Evolutionary conservation across 495 filamentous ascomycete species (phyloP).

Genomic region (Penicillium silybi): DNA sequence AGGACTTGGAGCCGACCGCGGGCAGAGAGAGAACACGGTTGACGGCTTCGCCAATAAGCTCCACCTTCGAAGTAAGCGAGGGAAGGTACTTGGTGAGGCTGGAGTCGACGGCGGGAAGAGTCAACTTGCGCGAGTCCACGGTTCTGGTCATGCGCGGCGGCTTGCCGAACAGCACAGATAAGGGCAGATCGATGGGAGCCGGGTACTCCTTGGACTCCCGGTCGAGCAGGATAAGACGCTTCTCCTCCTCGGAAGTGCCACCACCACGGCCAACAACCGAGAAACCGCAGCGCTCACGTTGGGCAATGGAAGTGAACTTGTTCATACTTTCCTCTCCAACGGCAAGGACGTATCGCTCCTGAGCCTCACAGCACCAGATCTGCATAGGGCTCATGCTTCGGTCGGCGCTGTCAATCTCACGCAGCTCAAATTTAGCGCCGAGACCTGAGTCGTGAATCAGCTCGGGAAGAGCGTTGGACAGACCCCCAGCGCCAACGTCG

Average conservation of each 20-base stretch:
- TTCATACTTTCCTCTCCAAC: conserved; percentile 76
- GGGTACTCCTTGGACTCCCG: conserved; percentile 73
- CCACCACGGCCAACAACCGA: conserved; percentile 84
- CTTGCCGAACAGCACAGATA: conserved; percentile 89
- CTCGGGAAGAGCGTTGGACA: conserved; percentile 91
- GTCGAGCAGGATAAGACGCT: conserved; percentile 76
- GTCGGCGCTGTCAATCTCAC: conserved; percentile 87
- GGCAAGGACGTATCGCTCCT: conserved; percentile 89
- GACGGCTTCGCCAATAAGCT: conserved; percentile 69
- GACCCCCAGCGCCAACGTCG: conserved; percentile 91
- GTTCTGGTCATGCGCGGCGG: conserved; percentile 76
- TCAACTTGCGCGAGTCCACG: conserved; percentile 69
- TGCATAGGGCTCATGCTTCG: conserved; percentile 88
- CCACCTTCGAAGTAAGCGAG: conserved; percentile 52
- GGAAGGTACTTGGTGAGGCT: conserved; percentile 60
- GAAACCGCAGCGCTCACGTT: conserved; percentile 86
- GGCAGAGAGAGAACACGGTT: conserved; percentile 79
- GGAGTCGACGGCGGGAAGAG: conserved; percentile 69
- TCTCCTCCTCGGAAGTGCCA: conserved; percentile 55
- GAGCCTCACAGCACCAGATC: conserved; percentile 96
- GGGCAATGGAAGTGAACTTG: conserved; percentile 76
- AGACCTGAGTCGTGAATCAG: conserved; percentile 86
- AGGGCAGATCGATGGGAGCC: conserved; percentile 82
- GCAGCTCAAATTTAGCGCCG: conserved; percentile 85
- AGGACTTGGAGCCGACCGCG: conserved; percentile 89